phyloP scores from a whole-genome alignment of 2,329 filamentous ascomycete species.

The Paecilomyces sp. region DNA sequence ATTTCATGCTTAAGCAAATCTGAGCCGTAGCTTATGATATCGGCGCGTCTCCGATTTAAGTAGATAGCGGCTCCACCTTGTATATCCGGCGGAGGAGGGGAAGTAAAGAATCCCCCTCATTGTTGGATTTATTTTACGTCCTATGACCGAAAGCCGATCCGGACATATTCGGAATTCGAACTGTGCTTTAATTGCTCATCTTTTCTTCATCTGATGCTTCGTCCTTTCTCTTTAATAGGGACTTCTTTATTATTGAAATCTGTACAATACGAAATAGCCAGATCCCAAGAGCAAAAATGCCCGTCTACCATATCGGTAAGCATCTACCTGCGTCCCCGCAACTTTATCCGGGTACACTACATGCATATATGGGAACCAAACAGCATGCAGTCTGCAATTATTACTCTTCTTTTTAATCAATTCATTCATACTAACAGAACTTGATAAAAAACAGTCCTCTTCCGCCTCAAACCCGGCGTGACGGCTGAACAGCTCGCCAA shows the following conservation, averaged over 20 bases:
- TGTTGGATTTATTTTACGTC: not conserved
- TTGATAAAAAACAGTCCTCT: constrained; percentile 24
- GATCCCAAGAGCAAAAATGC: constrained; percentile 17
- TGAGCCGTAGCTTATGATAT: not conserved
- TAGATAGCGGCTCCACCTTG: not conserved
- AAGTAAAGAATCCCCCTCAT: not conserved
- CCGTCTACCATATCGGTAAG: constrained; percentile 36
- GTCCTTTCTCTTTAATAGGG: not conserved
- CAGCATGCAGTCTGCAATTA: no score
- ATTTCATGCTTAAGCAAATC: no score
- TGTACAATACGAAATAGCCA: not conserved
- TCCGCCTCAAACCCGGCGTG: constrained; percentile 35
- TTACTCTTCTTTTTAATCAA: no score
- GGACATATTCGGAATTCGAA: not conserved
- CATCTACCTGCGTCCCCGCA: not conserved
- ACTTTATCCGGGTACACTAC: not conserved
- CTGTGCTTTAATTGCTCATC: not conserved
- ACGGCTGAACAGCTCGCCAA: constrained; percentile 23
- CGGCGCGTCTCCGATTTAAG: not conserved
- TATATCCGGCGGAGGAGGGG: not conserved
- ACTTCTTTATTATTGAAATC: not conserved
- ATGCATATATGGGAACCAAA: no score
- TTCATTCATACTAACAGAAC: no score
- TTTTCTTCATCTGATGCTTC: not conserved
- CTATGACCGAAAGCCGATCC: not conserved